A percentile compares a stretch with the other conserved stretches of the same genome.
Conservation (phyloP, 805 yeast species). For the Lachancea dasiensis region DNA sequence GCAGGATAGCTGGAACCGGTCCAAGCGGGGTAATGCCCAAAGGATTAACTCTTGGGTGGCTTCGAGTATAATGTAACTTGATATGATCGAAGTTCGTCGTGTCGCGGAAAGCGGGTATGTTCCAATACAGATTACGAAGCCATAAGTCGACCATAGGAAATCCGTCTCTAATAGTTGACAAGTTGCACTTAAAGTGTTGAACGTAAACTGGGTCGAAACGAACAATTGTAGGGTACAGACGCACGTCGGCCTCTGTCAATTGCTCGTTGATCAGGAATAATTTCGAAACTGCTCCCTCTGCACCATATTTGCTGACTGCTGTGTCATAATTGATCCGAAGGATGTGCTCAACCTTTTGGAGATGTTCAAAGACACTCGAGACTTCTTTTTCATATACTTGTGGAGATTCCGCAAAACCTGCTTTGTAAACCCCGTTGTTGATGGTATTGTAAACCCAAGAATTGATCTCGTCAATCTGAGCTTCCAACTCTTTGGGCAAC, state of each 20-base stretch:
- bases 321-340: constrained; percentile 41
- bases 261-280: constrained; percentile 53
- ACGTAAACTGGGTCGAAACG: constrained; percentile 92
- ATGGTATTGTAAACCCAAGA: constrained; percentile 77
- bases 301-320: constrained; percentile 19
- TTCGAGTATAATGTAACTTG: constrained; percentile 83
- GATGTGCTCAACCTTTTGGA: constrained; percentile 64
- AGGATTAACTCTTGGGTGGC: constrained; percentile 78
- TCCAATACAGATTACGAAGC: constrained; percentile 82
- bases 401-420: constrained; percentile 84
- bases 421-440: constrained; percentile 89
- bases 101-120: constrained; percentile 57
- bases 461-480: constrained; percentile 69
- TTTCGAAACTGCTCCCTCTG: constrained; percentile 18
- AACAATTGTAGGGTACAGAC: constrained; percentile 79
- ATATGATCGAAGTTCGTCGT: constrained; percentile 89
- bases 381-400: constrained; percentile 74
- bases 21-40: constrained; percentile 81
- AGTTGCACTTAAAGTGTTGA: constrained; percentile 92
- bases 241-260: constrained; percentile 85
- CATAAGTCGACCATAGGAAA: constrained; percentile 76
- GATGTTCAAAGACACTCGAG: constrained; percentile 50
- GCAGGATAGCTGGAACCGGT: constrained; percentile 70
- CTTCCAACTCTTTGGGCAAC: constrained; percentile 51
- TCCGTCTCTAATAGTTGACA: constrained; percentile 69